Evolutionary conservation across 2,329 filamentous ascomycete genomes (phyloP).

Genomic region (Gliomastix tumulicola): DNA sequence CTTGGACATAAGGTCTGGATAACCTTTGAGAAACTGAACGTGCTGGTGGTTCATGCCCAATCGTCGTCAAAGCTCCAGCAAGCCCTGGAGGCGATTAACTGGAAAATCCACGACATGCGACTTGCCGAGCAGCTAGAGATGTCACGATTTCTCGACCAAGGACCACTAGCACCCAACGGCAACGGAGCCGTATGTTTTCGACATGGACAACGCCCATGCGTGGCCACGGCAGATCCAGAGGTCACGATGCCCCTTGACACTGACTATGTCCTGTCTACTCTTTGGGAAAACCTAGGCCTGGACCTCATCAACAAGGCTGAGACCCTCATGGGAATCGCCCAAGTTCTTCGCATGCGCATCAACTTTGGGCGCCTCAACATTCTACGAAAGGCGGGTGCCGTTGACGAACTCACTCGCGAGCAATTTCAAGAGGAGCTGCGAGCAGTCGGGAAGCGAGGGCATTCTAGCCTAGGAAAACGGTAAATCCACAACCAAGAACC

Average conservation of each 20-base stretch:
- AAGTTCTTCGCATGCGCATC: conserved; percentile 20
- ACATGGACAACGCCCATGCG: neutral
- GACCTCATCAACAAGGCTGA: conserved; percentile 5
- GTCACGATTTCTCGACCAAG: conserved; percentile 18
- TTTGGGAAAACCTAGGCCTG: neutral
- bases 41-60: conserved; percentile 16
- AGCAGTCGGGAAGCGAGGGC: too few species aligned
- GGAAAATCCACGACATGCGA: conserved; percentile 22
- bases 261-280: neutral
- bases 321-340: conserved; percentile 13
- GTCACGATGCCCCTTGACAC: too few species aligned
- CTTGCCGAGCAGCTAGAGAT: conserved; percentile 14
- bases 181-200: conserved; percentile 2
- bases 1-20: conserved; percentile 22
- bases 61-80: conserved; percentile 14
- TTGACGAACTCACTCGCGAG: conserved; percentile 12
- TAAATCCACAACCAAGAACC: too few species aligned
- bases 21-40: conserved; percentile 10
- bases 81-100: conserved; percentile 19
- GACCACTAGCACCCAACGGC: conserved; percentile 6
- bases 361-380: conserved; percentile 21
- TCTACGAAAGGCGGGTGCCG: conserved; percentile 11
- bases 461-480: too few species aligned
- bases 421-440: conserved; percentile 15
- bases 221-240: too few species aligned